A percentile compares a stretch with the other conserved stretches of the same genome.
Evolutionary conservation across 768 basidiomycete genomes (phyloP).

Genomic region (Pholiota molesta): DNA sequence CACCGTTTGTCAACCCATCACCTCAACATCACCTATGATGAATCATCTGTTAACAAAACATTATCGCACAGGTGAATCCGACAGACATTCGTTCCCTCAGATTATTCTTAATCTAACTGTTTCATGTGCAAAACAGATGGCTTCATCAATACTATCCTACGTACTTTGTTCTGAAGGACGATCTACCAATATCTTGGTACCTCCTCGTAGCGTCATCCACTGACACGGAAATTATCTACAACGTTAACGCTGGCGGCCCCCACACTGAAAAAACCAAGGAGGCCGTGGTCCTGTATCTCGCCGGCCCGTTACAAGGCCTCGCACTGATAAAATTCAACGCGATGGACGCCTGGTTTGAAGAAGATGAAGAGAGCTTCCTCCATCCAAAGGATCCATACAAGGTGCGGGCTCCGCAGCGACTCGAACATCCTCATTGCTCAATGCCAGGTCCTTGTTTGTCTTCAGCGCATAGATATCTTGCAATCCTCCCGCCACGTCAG

Average conservation of each 20-base stretch:
- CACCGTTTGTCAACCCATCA: not conserved
- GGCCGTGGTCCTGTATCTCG: conserved; percentile 33
- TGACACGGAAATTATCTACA: conserved; percentile 41
- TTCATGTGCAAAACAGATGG: conserved; percentile 42
- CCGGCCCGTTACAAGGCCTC: conserved; percentile 42
- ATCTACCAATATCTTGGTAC: conserved; percentile 44
- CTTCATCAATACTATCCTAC: conserved; percentile 52
- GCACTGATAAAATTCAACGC: conserved; percentile 51
- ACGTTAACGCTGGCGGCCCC: conserved; percentile 40
- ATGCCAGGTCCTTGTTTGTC: not conserved
- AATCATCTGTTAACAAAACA: no score
- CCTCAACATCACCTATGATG: no score
- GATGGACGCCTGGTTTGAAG: conserved; percentile 70
- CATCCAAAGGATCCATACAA: conserved; percentile 76
- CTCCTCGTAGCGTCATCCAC: conserved; percentile 35
- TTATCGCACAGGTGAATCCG: not conserved
- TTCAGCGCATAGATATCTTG: conserved; percentile 62
- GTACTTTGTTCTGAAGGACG: conserved; percentile 55
- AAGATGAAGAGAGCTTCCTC: conserved; percentile 61
- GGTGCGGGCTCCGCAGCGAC: conserved; percentile 32
- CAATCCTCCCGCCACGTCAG: conserved; percentile 64
- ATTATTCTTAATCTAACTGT: no score
- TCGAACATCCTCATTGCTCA: not conserved
- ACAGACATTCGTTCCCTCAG: not conserved
- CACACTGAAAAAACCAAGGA: conserved; percentile 30